Conservation (phyloP, 805 yeast genomes). For the Candida germanica region DNA sequence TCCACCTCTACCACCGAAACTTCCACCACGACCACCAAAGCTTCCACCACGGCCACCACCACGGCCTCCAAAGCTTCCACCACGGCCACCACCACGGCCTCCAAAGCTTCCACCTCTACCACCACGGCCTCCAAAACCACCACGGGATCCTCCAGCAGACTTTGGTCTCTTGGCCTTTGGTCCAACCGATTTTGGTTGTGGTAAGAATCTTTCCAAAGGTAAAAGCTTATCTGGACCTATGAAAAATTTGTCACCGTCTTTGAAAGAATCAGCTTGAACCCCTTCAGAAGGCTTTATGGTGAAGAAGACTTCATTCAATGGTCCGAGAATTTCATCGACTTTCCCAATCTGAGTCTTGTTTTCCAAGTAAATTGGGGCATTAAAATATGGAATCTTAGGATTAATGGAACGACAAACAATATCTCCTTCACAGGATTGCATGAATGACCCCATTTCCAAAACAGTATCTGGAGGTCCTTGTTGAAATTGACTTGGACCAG, state of each 20-base stretch:
- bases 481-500: slow-evolving; percentile 73
- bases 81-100: slow-evolving; percentile 40
- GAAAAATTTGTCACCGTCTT: slow-evolving; percentile 92
- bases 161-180: slow-evolving; percentile 77
- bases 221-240: slow-evolving; percentile 93
- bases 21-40: slow-evolving; percentile 35
- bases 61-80: slow-evolving; percentile 41
- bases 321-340: slow-evolving; percentile 97
- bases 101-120: slow-evolving; percentile 45
- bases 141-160: slow-evolving; percentile 51
- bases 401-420: slow-evolving; percentile 94
- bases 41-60: slow-evolving; percentile 36
- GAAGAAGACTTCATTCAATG: slow-evolving; percentile 95
- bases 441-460: slow-evolving; percentile 88
- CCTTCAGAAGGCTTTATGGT: slow-evolving; percentile 97
- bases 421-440: slow-evolving; percentile 95
- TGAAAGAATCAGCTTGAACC: slow-evolving; percentile 89
- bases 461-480: slow-evolving; percentile 95
- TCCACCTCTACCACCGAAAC: slow-evolving; percentile 44
- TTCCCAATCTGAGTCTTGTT: slow-evolving; percentile 96
- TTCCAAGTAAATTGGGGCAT: slow-evolving; percentile 96
- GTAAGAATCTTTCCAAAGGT: slow-evolving; percentile 95
- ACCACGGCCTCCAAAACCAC: slow-evolving; percentile 40
- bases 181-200: slow-evolving; percentile 87
- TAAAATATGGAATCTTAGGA: slow-evolving; percentile 93